These are phyloP conservation scores for Hyphopichia khmerensis DNA, from an alignment of 1,139 yeast species.

Conservation along the genomic window DNA sequence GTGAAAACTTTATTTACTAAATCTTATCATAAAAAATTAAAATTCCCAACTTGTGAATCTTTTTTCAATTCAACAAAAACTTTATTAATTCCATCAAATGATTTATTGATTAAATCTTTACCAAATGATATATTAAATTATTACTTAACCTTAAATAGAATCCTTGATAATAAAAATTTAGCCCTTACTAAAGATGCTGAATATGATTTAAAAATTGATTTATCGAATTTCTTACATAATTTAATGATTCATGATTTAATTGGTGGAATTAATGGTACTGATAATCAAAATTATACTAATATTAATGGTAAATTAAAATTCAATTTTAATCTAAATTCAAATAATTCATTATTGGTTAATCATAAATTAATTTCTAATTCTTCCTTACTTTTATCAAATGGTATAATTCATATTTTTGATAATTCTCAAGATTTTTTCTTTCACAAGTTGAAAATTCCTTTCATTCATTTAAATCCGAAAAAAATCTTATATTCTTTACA, in stretches of 20 bases:
- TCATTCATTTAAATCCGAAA: slow-evolving; percentile 58
- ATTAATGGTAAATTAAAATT: slow-evolving; percentile 5
- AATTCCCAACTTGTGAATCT: slow-evolving; percentile 28
- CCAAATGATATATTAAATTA: slow-evolving; percentile 27
- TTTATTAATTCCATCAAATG: slow-evolving; percentile 36
- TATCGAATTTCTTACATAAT: slow-evolving; percentile 22
- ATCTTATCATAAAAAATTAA: slow-evolving; percentile 9
- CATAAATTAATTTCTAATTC: not conserved
- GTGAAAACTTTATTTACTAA: not conserved
- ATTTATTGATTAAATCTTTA: slow-evolving; percentile 23
- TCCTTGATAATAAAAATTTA: slow-evolving; percentile 16
- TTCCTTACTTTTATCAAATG: slow-evolving; percentile 47
- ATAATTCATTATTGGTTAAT: not conserved
- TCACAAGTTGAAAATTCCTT: slow-evolving; percentile 21
- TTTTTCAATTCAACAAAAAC: slow-evolving; percentile 29
- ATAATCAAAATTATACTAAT: slow-evolving; percentile 6
- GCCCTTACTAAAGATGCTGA: slow-evolving; percentile 33
- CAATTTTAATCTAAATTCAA: not conserved
- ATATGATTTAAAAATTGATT: slow-evolving; percentile 30
- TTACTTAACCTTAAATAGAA: slow-evolving; percentile 28
- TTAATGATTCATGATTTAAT: slow-evolving; percentile 28
- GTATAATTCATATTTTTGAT: slow-evolving; percentile 59
- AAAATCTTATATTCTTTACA: slow-evolving; percentile 73
- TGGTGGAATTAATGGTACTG: slow-evolving; percentile 34
- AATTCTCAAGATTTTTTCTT: slow-evolving; percentile 30